Evolutionary conservation across 164 flowering plant genomes (phyloP), one percentile per base, ranked within the genome.

Genomic region (Stephania yunnanensis): DNA sequence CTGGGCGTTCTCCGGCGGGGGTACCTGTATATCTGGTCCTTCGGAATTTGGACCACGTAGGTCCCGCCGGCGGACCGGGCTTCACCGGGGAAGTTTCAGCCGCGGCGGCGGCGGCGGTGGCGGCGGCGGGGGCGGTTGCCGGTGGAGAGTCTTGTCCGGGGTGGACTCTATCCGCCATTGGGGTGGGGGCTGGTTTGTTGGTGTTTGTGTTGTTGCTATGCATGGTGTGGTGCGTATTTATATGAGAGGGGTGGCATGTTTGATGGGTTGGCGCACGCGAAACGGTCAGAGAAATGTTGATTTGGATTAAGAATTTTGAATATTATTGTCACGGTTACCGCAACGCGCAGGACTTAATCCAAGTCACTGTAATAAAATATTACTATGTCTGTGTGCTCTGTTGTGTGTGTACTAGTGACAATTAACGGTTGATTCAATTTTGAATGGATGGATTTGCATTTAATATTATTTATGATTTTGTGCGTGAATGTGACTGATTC

Each of bases 41-140:
- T 93, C 22, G 99, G 99, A 71, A 95, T 71, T 71, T 89, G 96
- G 73, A 95, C 84, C 36, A 95, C 91, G 82, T 90, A 92, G 2
- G 98, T 91, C 0, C 90, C 2, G 90, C 85, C 15, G 85, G 81
- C 0, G 79, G 77, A 19, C 29, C 7, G 25, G 82, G 71, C 20
- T 74, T 72, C 63, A 64, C n/a, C 0, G 70, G 65, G 65, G 25
- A 19, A 73, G 30, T n/a, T 69, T 20, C 25, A 48, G 25, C 17
- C 19, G 25, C n/a, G 20, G 22, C 17, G 44, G 30, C 8, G 8
- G 61, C 13, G 46, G 10, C 10, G 69, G n/a, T 8, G 69, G 42
- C 1, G 63, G 25, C 36, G 29, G 17, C 45, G 0, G 63, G 25
- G n/a, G 29, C 19, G 46, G 0, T 22, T n/a, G 25, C 44, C 45